Percentiles rank a stretch among this genome's conserved stretches.
These are phyloP conservation scores for Pulveroboletus sp. DNA, from an alignment of 768 basidiomycete genomes.

Conservation along the genomic window DNA sequence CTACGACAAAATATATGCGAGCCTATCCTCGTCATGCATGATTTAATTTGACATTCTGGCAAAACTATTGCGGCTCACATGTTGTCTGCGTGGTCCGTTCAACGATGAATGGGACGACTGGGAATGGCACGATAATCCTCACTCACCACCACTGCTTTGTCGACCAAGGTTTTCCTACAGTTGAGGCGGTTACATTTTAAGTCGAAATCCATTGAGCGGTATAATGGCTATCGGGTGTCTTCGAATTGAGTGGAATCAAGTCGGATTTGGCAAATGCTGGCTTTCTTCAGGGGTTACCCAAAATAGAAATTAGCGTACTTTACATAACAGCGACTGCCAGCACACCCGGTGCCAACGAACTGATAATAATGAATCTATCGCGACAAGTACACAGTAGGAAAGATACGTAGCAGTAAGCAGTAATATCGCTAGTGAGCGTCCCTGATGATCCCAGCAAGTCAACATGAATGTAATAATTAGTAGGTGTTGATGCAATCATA, in stretches of 20 bases:
- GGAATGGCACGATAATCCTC: not conserved
- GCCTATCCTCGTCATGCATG: slow-evolving; percentile 41
- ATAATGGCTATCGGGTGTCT: not conserved
- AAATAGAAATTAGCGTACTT: slow-evolving; percentile 8
- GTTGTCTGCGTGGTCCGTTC: slow-evolving; percentile 43
- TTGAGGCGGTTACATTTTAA: slow-evolving; percentile 78
- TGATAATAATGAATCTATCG: slow-evolving; percentile 16
- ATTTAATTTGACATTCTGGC: not conserved
- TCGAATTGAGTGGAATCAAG: not conserved
- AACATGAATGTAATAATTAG: slow-evolving; percentile 32
- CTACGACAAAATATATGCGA: slow-evolving; percentile 86
- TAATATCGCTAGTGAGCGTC: slow-evolving; percentile 23
- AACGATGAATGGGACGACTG: slow-evolving; percentile 7
- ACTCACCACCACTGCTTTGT: slow-evolving; percentile 85
- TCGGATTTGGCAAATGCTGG: not conserved
- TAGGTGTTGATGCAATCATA: slow-evolving; percentile 11
- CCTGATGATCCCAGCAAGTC: slow-evolving; percentile 23
- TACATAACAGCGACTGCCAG: not conserved
- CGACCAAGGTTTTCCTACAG: slow-evolving; percentile 62
- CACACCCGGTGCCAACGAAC: not conserved
- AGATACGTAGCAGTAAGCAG: slow-evolving; percentile 19
- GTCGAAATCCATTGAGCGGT: slow-evolving; percentile 61
- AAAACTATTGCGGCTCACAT: slow-evolving; percentile 35
- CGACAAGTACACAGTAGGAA: slow-evolving; percentile 25
- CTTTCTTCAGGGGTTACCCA: slow-evolving; percentile 3